phyloP scores from a whole-genome alignment of 2,329 filamentous ascomycete genomes.

The Biscogniauxia marginata region DNA sequence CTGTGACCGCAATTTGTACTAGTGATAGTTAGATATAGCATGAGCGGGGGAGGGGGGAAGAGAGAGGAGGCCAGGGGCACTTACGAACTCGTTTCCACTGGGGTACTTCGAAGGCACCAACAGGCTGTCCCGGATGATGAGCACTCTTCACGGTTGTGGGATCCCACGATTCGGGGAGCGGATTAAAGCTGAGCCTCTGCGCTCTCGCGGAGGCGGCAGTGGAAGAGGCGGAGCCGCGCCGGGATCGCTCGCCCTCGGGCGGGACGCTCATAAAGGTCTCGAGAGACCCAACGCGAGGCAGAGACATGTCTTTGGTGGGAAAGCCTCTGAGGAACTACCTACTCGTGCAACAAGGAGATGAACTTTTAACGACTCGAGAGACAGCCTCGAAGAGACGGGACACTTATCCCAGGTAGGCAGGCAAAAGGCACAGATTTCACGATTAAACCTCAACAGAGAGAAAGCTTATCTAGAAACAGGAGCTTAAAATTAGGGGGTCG shows the following conservation, averaged over 20 bases:
- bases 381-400: not conserved
- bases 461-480: not conserved
- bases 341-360: not conserved
- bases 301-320: conserved; percentile 47
- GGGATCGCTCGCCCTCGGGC: conserved; percentile 37
- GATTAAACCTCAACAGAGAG: not conserved
- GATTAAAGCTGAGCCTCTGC: conserved; percentile 53
- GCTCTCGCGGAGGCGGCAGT: conserved; percentile 46
- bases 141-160: conserved; percentile 40
- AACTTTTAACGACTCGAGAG: not conserved
- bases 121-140: conserved; percentile 40
- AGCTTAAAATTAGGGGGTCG: not conserved
- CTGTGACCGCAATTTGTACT: conserved; percentile 69
- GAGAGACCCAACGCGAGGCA: conserved; percentile 52
- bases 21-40: conserved; percentile 8
- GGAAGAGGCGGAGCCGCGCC: conserved; percentile 36
- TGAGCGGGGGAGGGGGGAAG: not conserved
- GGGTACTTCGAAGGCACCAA: conserved; percentile 54
- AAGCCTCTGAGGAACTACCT: not conserved
- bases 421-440: not conserved
- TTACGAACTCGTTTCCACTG: conserved; percentile 53
- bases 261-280: conserved; percentile 49
- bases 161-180: conserved; percentile 52
- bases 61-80: conserved; percentile 27
- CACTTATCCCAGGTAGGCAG: not conserved